These are phyloP conservation scores for Pseudocohnilembus persalinus DNA, from an alignment of 169 alveolate species.

Conservation along the genomic window DNA sequence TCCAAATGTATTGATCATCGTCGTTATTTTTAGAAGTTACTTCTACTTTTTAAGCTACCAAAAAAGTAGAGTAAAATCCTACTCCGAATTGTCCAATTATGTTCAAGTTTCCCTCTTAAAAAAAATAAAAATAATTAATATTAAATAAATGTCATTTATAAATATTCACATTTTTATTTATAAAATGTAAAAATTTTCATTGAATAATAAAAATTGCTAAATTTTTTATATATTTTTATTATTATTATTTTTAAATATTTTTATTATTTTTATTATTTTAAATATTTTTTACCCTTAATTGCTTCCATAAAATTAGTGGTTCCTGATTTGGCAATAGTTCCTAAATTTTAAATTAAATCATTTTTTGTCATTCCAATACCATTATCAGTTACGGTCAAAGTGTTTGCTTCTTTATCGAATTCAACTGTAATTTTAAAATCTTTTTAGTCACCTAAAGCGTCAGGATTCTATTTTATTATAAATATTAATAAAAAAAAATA, in stretches of 20 bases:
- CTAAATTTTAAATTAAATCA: slow-evolving; percentile 97
- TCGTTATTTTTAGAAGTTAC: slow-evolving; percentile 92
- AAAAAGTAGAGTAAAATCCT: slow-evolving; percentile 99
- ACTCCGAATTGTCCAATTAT: slow-evolving; percentile 99
- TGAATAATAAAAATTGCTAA: too few species aligned
- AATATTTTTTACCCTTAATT: slow-evolving; percentile 53
- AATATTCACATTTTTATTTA: too few species aligned
- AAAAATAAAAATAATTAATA: not conserved
- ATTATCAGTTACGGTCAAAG: slow-evolving; percentile 95
- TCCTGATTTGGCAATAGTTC: slow-evolving; percentile 99
- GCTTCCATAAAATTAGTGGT: slow-evolving; percentile 98
- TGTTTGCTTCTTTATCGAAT: slow-evolving; percentile 91
- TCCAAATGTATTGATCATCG: slow-evolving; percentile 98
- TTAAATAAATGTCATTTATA: not conserved
- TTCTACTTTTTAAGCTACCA: slow-evolving; percentile 98
- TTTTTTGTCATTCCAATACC: slow-evolving; percentile 99
- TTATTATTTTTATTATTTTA: too few species aligned
- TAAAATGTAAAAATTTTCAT: too few species aligned
- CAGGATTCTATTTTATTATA: slow-evolving; percentile 46
- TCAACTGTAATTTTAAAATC: slow-evolving; percentile 94
- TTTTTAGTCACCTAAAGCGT: slow-evolving; percentile 63
- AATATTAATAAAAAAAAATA: too few species aligned
- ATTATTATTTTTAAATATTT: too few species aligned
- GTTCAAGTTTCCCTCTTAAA: slow-evolving; percentile 92
- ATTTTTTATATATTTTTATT: too few species aligned